phyloP scores from a whole-genome alignment of 2,329 filamentous ascomycete genomes.

The Hypoxylon sp. region DNA sequence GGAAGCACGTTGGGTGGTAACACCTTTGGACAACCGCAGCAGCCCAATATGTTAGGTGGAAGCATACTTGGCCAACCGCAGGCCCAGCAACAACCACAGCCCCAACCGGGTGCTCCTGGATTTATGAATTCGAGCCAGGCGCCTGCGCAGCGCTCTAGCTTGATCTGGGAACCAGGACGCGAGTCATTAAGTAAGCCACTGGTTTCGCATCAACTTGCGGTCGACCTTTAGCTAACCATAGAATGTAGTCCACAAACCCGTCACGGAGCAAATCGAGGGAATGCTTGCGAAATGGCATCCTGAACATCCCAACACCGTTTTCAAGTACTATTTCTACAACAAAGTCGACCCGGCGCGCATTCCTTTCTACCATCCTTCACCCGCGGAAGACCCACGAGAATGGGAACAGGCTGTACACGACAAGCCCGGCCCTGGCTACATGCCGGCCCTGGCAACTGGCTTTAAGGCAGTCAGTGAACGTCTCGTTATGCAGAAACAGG shows the following conservation, averaged over 20 bases:
- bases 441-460: conserved; percentile 82
- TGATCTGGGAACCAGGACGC: conserved; percentile 53
- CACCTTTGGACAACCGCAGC: conserved; percentile 50
- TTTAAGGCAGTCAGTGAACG: conserved; percentile 80
- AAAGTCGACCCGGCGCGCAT: conserved; percentile 80
- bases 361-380: conserved; percentile 80
- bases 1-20: conserved; percentile 32
- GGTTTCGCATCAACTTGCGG: not conserved
- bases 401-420: conserved; percentile 88
- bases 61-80: conserved; percentile 54
- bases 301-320: conserved; percentile 75
- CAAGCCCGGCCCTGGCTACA: conserved; percentile 81
- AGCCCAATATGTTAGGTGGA: conserved; percentile 50
- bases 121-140: conserved; percentile 61
- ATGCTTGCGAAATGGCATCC: conserved; percentile 83
- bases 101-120: conserved; percentile 59
- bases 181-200: conserved; percentile 50
- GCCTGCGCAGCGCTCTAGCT: conserved; percentile 51
- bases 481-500: conserved; percentile 78
- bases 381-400: conserved; percentile 80
- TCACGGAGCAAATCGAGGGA: conserved; percentile 80
- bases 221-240: conserved; percentile 30
- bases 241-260: conserved; percentile 75
- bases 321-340: conserved; percentile 91
- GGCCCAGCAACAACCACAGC: conserved; percentile 55